Base-by-base conservation (phyloP, 1,139 yeast genomes). In the Waltiozyma sp. region DNA sequence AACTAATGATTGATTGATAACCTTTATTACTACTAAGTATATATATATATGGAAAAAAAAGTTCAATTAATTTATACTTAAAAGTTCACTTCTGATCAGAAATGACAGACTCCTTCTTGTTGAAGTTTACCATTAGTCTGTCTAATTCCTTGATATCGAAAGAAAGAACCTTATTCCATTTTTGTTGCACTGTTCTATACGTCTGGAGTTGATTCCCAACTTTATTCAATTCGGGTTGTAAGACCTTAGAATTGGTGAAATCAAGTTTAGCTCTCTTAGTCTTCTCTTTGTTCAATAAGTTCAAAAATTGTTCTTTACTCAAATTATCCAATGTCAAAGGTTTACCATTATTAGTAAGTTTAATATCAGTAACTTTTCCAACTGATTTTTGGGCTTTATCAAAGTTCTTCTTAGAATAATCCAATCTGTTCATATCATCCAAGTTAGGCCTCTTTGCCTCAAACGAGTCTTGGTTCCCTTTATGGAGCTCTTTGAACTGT, bases 201-300 rank as follows among this genome's bases (percentile, higher is more conserved):
- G 6, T 66, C 40, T 56, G 59, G 45, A 66, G 68, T 36, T 64
- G 47, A 16, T 23, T 19, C 23, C 46, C 49, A 15, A 48, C 23
- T 10, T 16, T 35, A 13, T 37, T 41, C n/a, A 51, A 48, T 39
- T 57, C 50, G 19, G 55, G 55, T 18, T 45, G 41, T 15, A 47
- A 43, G 4, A 49, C 14, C 28, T 46, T 24, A 14, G 56, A 57
- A 43, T 51, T 52, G 7, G 47, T 38, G n/a, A 50, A 47, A 21
- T 45, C 38, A 2, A 50, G 18, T 16, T 44, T 42, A 1, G 49
- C 45, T 38, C 59, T 50, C 31, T 51, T 49, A 5, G 36, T 38
- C 37, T 52, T 52, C 38, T 54, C 54, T 24, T 44, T 33, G 8
- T 48, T 43, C 24, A 55, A 40, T 3, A 52, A 26, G n/a, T 43